These are phyloP conservation scores for Tilletia setariae DNA, from an alignment of 1,284 basidiomycete genomes.

Conservation along the genomic window DNA sequence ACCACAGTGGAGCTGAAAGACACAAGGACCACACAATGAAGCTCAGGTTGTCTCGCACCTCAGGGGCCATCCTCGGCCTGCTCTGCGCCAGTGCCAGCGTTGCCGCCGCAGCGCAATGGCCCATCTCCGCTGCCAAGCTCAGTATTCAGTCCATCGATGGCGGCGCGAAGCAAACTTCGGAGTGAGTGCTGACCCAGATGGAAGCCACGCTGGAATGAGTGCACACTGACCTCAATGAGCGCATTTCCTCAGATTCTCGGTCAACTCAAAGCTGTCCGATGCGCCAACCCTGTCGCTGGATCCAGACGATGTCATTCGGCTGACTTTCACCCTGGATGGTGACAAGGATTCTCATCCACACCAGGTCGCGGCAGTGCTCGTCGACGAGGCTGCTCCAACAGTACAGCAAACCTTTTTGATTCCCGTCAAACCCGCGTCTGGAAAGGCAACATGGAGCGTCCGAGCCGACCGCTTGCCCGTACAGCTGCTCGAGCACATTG, in stretches of 20 bases:
- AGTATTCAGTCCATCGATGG: slow-evolving; percentile 15
- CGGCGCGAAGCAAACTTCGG: not conserved
- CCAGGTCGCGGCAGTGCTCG: slow-evolving; percentile 33
- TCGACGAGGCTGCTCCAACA: slow-evolving; percentile 16
- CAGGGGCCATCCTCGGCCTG: not conserved
- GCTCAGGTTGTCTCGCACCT: not conserved
- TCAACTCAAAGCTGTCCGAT: not conserved
- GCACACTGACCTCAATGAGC: not conserved
- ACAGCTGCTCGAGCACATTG: slow-evolving; percentile 10
- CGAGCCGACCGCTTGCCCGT: slow-evolving; percentile 4
- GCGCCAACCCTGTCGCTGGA: slow-evolving; percentile 22
- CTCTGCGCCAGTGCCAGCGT: not conserved
- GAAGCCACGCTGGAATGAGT: not conserved
- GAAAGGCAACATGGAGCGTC: slow-evolving; percentile 36
- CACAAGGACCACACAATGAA: not conserved
- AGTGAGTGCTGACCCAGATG: not conserved
- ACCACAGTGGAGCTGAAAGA: too few relatives aligned
- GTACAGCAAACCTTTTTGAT: slow-evolving; percentile 28
- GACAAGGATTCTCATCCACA: slow-evolving; percentile 28
- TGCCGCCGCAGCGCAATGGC: slow-evolving; percentile 4
- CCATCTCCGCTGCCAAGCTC: slow-evolving; percentile 10
- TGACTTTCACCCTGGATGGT: slow-evolving; percentile 30
- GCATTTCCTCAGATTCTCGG: not conserved
- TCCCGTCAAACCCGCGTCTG: slow-evolving; percentile 32
- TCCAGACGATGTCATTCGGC: slow-evolving; percentile 34